Conservation (phyloP, 164 flowering plant genomes). For the Umbilicus rupestris region DNA sequence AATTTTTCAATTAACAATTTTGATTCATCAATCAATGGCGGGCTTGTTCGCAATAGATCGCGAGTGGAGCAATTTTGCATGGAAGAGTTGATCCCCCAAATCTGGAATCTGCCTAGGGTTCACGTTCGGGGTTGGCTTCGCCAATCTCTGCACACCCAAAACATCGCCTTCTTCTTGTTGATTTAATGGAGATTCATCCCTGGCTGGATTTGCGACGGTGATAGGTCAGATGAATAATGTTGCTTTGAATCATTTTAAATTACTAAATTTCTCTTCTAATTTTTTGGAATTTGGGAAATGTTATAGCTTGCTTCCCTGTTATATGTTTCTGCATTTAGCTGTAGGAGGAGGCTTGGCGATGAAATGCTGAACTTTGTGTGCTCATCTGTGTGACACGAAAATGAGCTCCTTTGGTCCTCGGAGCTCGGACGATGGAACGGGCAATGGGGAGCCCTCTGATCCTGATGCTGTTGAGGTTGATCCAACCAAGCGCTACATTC, state of each 20-base stretch:
- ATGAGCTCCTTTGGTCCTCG: constrained; percentile 17
- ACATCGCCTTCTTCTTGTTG: no score
- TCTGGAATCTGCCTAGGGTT: background rate
- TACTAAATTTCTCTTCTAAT: background rate
- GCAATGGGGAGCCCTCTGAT: constrained; percentile 24
- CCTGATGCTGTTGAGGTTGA: constrained; percentile 39
- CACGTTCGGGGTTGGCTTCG: background rate
- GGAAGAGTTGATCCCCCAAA: constrained; percentile 1
- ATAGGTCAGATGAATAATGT: background rate
- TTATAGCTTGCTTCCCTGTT: background rate
- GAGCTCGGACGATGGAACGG: constrained; percentile 16
- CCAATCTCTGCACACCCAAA: no score
- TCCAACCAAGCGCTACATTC: constrained; percentile 40
- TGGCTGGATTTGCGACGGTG: background rate
- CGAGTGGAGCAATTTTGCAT: constrained; percentile 2
- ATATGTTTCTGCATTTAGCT: no score
- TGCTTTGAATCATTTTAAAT: background rate
- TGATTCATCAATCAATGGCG: background rate
- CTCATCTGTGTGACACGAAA: background rate
- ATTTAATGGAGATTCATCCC: no score
- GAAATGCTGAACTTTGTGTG: background rate
- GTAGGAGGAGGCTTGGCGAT: no score
- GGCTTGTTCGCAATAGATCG: background rate
- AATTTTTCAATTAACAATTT: background rate
- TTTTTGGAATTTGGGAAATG: background rate